These are phyloP conservation scores for Tolypocladium capitatum DNA, from an alignment of 2,329 filamentous ascomycete species.

Conservation along the genomic window DNA sequence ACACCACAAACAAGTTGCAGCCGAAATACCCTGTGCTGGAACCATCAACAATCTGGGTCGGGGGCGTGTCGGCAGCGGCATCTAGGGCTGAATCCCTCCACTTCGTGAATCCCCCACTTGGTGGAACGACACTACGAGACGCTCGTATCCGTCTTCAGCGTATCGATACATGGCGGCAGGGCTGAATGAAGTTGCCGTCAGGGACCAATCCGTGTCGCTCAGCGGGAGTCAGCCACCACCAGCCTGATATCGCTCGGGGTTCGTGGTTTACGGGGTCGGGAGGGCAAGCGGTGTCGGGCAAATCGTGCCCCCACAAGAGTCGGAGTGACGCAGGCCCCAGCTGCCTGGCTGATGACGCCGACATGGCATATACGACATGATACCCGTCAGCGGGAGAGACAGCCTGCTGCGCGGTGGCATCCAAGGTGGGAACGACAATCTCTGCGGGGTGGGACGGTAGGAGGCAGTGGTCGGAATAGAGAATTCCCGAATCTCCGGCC, in stretches of 20 bases:
- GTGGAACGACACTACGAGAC: not conserved
- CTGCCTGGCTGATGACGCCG: not conserved
- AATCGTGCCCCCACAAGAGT: not conserved
- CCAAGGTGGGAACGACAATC: not conserved
- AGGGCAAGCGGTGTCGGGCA: too few relatives aligned
- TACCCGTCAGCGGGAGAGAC: not conserved
- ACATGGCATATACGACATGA: not conserved
- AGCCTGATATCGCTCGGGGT: not conserved
- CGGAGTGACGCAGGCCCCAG: not conserved
- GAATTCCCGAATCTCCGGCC: not conserved
- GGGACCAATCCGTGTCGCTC: not conserved
- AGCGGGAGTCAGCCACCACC: not conserved
- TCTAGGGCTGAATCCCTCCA: not conserved
- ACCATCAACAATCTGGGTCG: not conserved
- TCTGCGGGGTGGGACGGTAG: too few relatives aligned
- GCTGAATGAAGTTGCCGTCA: not conserved
- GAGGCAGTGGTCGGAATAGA: too few relatives aligned
- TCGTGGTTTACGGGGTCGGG: too few relatives aligned
- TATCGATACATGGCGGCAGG: not conserved
- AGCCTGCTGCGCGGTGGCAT: not conserved
- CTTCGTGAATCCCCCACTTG: not conserved
- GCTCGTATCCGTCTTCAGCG: not conserved
- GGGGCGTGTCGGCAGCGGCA: not conserved
- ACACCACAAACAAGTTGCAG: not conserved
- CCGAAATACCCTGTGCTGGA: not conserved